Evolutionary conservation across 2,329 filamentous ascomycete species (phyloP), one percentile per base, ranked within the genome.

Genomic region (Cordyceps javanica): DNA sequence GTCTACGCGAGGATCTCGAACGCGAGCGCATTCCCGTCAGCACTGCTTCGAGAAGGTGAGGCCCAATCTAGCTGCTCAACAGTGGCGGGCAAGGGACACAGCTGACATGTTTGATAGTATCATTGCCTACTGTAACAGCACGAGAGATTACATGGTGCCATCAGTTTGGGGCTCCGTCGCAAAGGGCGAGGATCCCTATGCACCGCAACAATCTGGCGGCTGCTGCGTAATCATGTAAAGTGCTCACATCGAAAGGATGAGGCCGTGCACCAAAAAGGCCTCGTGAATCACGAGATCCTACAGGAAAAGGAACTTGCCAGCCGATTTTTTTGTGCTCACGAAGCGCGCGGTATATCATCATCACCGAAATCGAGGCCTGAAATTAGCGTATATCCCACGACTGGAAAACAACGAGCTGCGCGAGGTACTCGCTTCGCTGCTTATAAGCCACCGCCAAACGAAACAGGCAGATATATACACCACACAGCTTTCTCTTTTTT

Each of bases 81-180:
- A 36, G 7, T 7, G 26, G 25, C 26, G 19, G 49, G 16, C 13
- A n/a, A 30, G 3, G 23, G 13, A 21, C 25, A n/a, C 11, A 10
- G 30, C 52, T 59, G 32, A 59, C 52, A 21, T 26, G 14, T 14
- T 21, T 59, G 21, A 63, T 70, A 99, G 94, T 74, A 89, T 97
- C 73, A 97, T 97, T 73, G 90, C 91, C 66, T 97, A 97, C 79
- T 97, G 93, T 77, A 96, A 96, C 75, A 92, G 90, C 75, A 97
- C 94, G 67, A 89, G 93, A 75, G 94, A 99, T 74, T 97, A 96
- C 79, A 97, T 99, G 94, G 92, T 97, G 55, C 92, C 92, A 53
- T 96, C 91, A 55, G 90, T 95, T 73, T 99, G 94, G 94, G 93
- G 93, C 65, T 84, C 87, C 61, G 91, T 97, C 63, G 91, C 95